Conservation (phyloP, 129 eudicot genomes). For the Flaveria linearis region DNA sequence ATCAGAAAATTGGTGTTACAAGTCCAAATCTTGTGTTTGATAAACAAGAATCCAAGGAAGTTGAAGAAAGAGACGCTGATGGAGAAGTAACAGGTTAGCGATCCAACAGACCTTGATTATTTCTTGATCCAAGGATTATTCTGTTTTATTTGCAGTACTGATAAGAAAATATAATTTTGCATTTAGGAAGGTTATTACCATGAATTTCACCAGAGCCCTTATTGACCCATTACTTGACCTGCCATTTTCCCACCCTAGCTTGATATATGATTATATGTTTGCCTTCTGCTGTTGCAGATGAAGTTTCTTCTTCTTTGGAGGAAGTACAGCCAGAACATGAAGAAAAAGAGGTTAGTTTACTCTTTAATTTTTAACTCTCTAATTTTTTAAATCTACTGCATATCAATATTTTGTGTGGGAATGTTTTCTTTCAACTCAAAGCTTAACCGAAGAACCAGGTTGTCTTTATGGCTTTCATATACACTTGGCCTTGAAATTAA, state of each 20-base stretch:
- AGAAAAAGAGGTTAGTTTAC: constrained; percentile 41
- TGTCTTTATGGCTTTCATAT: background rate
- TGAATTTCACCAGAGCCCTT: background rate
- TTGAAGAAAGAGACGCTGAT: constrained; percentile 21
- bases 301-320: constrained; percentile 19
- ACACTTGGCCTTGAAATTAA: constrained; percentile 17
- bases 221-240: background rate
- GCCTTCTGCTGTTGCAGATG: constrained; percentile 18
- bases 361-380: background rate
- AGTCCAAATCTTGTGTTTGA: constrained; percentile 25
- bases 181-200: background rate
- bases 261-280: constrained; percentile 2
- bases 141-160: background rate
- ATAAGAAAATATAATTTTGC: background rate
- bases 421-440: background rate
- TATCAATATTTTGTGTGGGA: constrained; percentile 2
- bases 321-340: constrained; percentile 20
- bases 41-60: constrained; percentile 31
- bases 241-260: background rate
- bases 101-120: background rate
- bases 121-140: background rate
- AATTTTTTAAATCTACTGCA: background rate
- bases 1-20: constrained; percentile 34
- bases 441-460: constrained; percentile 12
- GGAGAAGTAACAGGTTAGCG: constrained; percentile 33